Conservation (phyloP, 805 yeast species). For the Teunomyces kruisii region DNA sequence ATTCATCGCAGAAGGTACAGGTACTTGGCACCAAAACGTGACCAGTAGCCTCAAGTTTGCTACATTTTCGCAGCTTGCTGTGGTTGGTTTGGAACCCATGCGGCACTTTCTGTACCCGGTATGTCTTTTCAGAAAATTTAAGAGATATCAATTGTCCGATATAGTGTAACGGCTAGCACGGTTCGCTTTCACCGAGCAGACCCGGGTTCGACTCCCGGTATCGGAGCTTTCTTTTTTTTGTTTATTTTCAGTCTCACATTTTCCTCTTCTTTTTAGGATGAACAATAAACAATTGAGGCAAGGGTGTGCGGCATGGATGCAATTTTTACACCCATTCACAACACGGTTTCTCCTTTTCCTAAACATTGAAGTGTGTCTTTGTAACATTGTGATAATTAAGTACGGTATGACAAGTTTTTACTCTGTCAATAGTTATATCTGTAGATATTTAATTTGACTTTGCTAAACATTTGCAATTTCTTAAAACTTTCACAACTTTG, state of each 20-base stretch:
- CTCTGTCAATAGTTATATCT: too few species aligned
- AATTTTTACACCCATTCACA: neutral
- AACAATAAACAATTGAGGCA: neutral
- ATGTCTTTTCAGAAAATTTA: neutral
- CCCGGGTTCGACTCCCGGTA: constrained; percentile 88
- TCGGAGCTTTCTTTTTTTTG: constrained; percentile 46
- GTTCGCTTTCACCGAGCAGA: constrained; percentile 82
- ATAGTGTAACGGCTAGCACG: constrained; percentile 81
- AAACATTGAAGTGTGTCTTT: neutral
- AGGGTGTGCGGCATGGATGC: neutral
- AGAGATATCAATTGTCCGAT: constrained; percentile 45
- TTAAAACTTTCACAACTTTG: too few species aligned
- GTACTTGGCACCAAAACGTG: neutral
- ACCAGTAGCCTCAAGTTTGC: neutral
- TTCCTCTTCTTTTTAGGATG: too few species aligned
- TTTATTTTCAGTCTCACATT: too few species aligned
- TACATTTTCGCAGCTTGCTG: neutral
- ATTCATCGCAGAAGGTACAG: too few species aligned
- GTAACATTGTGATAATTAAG: too few species aligned
- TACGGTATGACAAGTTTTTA: too few species aligned
- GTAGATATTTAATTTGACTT: too few species aligned
- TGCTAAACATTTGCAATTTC: too few species aligned
- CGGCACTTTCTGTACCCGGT: neutral
- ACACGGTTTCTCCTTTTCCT: neutral
- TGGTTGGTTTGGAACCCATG: neutral